phyloP scores from a whole-genome alignment of 2,329 filamentous ascomycete species.

The Exophiala oligosperma region DNA sequence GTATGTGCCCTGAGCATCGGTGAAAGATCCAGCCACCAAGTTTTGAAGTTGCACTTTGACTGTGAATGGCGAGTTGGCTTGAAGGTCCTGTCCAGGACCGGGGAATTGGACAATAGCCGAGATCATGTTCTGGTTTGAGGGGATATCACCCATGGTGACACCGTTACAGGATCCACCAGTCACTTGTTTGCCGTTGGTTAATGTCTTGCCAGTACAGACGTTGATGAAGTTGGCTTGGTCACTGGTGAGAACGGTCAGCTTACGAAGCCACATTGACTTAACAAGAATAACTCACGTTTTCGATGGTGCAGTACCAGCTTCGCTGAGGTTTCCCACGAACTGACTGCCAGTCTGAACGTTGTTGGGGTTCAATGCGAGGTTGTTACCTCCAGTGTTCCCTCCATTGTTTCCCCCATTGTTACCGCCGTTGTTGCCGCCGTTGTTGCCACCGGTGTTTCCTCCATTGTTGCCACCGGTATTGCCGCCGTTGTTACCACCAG shows the following conservation, averaged over 20 bases:
- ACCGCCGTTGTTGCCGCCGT: slow-evolving; percentile 3
- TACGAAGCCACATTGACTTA: neutral
- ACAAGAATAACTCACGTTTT: slow-evolving; percentile 18
- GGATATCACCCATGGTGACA: slow-evolving; percentile 60
- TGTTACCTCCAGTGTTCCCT: neutral
- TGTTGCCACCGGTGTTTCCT: slow-evolving; percentile 8
- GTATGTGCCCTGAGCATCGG: slow-evolving; percentile 56
- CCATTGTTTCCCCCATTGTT: slow-evolving; percentile 9
- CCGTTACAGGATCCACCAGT: slow-evolving; percentile 57
- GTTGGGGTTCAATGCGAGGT: slow-evolving; percentile 10
- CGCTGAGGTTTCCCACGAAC: slow-evolving; percentile 10
- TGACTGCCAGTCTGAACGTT: slow-evolving; percentile 26
- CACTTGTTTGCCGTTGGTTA: slow-evolving; percentile 57
- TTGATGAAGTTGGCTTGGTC: slow-evolving; percentile 60
- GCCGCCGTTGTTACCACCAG: slow-evolving; percentile 20
- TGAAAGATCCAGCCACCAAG: slow-evolving; percentile 55
- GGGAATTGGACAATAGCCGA: slow-evolving; percentile 55
- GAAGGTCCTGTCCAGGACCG: slow-evolving; percentile 42
- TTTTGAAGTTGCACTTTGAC: slow-evolving; percentile 51
- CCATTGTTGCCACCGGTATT: neutral
- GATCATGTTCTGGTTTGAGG: slow-evolving; percentile 53
- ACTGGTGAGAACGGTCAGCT: slow-evolving; percentile 17
- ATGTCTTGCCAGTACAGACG: slow-evolving; percentile 55
- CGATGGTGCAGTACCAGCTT: slow-evolving; percentile 20
- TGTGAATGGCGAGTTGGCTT: slow-evolving; percentile 47